A percentile compares a stretch with the other conserved stretches of the same genome.
Evolutionary conservation across 1,284 basidiomycete species (phyloP).

Genomic region (Volvariella surrecta): DNA sequence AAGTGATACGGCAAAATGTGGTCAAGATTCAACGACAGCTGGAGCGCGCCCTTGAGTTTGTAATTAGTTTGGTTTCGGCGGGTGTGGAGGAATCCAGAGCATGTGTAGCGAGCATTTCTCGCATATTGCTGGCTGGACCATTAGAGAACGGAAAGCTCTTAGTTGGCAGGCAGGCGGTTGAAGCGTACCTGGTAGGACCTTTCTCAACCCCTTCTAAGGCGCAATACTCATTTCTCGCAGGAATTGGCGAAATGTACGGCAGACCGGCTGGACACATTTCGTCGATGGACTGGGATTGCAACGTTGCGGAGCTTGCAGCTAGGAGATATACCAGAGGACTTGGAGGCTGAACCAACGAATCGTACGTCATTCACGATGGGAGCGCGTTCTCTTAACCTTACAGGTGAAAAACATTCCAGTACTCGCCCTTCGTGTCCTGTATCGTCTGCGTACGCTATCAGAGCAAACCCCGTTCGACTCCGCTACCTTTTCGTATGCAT

Average conservation of each 20-base stretch:
- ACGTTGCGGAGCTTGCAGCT: conserved; percentile 68
- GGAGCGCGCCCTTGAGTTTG: conserved; percentile 59
- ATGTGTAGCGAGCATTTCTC: conserved; percentile 50
- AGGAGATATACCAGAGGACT: conserved; percentile 62
- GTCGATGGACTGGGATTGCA: conserved; percentile 72
- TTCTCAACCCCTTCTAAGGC: too few species aligned
- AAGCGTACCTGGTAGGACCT: conserved; percentile 66
- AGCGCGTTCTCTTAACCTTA: conserved; percentile 1
- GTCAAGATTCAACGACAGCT: conserved; percentile 43
- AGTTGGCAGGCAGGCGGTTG: conserved; percentile 55
- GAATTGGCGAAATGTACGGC: conserved; percentile 59
- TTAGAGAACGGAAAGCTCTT: conserved; percentile 46
- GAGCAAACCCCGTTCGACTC: conserved; percentile 82
- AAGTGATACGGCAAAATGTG: conserved; percentile 55
- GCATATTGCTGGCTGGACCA: conserved; percentile 58
- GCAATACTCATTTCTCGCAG: conserved; percentile 32
- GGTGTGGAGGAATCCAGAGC: conserved; percentile 47
- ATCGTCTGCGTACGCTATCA: conserved; percentile 77
- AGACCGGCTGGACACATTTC: conserved; percentile 59
- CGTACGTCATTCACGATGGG: conserved; percentile 32
- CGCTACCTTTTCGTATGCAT: conserved; percentile 78
- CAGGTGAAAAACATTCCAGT: conserved; percentile 29
- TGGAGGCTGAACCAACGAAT: conserved; percentile 63
- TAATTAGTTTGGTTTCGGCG: conserved; percentile 55
- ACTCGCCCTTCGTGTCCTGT: conserved; percentile 80